Conservation (phyloP, 1,139 yeast genomes). For the Debaryomyces sp. region DNA sequence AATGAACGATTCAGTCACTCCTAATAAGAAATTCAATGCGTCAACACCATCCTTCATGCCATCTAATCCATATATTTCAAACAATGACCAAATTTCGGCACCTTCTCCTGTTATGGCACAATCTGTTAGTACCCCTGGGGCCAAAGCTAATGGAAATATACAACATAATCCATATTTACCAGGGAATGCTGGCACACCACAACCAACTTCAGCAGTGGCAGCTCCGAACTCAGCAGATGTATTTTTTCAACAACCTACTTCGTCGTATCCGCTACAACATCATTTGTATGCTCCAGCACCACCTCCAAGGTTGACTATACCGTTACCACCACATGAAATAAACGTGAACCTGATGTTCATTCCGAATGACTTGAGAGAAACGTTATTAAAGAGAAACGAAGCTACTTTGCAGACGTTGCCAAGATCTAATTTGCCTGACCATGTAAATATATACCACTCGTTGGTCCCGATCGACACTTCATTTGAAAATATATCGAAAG, state of each 20-base stretch:
- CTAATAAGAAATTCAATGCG: slow-evolving; percentile 32
- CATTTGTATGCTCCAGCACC: slow-evolving; percentile 91
- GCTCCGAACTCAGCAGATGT: slow-evolving; percentile 18
- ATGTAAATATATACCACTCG: slow-evolving; percentile 82
- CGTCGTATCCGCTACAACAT: slow-evolving; percentile 69
- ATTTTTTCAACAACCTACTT: slow-evolving; percentile 22
- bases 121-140: slow-evolving; percentile 10
- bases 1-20: slow-evolving; percentile 5
- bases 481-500: slow-evolving; percentile 51
- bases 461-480: slow-evolving; percentile 79
- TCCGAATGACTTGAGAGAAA: slow-evolving; percentile 71
- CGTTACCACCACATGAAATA: slow-evolving; percentile 70
- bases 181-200: slow-evolving; percentile 11
- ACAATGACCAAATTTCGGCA: slow-evolving; percentile 5
- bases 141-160: slow-evolving; percentile 5
- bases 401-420: slow-evolving; percentile 75
- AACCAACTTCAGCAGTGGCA: slow-evolving; percentile 10
- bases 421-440: slow-evolving; percentile 66
- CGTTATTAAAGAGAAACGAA: slow-evolving; percentile 72
- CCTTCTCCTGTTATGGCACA: slow-evolving; percentile 10
- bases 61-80: slow-evolving; percentile 15
- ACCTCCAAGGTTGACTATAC: slow-evolving; percentile 67
- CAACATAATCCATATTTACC: slow-evolving; percentile 26
- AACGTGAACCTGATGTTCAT: slow-evolving; percentile 71
- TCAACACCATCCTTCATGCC: slow-evolving; percentile 42